Evolutionary conservation across 805 yeast genomes (phyloP).

Genomic region (Yarrowia bubula): DNA sequence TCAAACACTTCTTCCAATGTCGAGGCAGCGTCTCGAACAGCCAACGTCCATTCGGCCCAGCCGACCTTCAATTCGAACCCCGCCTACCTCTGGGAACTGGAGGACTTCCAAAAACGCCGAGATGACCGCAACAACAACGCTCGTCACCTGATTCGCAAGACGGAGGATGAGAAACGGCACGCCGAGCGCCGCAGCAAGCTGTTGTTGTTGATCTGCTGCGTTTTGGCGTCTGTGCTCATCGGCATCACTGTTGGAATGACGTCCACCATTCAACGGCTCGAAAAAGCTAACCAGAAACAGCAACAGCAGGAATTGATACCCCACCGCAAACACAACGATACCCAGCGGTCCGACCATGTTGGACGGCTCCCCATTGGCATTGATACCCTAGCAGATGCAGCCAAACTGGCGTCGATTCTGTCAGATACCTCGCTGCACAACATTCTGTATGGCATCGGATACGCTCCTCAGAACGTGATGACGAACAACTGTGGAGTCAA

Average conservation of each 20-base stretch:
- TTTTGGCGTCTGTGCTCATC: not conserved
- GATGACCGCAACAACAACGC: conserved; percentile 9
- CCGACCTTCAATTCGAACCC: conserved; percentile 4
- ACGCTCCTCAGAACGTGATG: conserved; percentile 54
- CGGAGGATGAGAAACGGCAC: conserved; percentile 1
- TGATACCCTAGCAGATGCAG: conserved; percentile 11
- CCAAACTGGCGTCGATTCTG: not conserved
- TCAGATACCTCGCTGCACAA: conserved; percentile 16
- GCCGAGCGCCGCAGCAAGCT: conserved; percentile 13
- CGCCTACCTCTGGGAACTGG: conserved; percentile 18
- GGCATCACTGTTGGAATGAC: conserved; percentile 13
- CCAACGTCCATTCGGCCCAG: conserved; percentile 4
- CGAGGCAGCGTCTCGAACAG: not conserved
- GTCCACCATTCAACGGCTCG: not conserved
- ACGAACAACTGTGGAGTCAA: conserved; percentile 54
- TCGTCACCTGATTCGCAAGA: not conserved
- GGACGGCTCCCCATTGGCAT: conserved; percentile 14
- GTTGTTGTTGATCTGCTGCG: not conserved
- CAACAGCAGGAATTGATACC: not conserved
- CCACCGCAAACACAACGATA: conserved; percentile 2
- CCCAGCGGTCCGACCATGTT: not conserved
- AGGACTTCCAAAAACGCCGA: conserved; percentile 8
- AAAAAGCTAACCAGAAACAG: not conserved
- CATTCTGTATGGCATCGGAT: conserved; percentile 56
- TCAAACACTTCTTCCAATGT: not conserved